These are phyloP conservation scores for Lentinus tigrinus DNA, from an alignment of 768 basidiomycete species.

Conservation along the genomic window DNA sequence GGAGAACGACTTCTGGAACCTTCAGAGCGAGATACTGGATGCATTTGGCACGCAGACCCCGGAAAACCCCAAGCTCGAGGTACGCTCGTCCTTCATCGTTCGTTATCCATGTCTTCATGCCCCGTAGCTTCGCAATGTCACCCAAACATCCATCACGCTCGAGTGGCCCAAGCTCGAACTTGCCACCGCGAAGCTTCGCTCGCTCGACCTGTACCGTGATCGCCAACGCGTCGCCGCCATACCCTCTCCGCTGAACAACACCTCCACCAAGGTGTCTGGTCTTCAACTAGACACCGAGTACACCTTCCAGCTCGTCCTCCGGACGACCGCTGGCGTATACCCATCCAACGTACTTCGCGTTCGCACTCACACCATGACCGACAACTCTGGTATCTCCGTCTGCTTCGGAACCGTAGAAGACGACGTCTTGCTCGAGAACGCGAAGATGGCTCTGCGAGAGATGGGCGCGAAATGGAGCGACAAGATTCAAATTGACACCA, in stretches of 20 bases:
- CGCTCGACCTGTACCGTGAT: constrained; percentile 92
- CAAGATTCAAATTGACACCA: constrained; percentile 95
- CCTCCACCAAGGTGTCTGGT: constrained; percentile 83
- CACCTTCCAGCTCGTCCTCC: constrained; percentile 90
- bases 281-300: constrained; percentile 84
- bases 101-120: neutral
- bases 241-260: constrained; percentile 78
- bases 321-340: constrained; percentile 89
- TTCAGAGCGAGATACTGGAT: constrained; percentile 79
- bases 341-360: constrained; percentile 82
- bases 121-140: constrained; percentile 80
- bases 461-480: constrained; percentile 93
- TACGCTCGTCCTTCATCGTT: constrained; percentile 32
- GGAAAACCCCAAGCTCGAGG: constrained; percentile 69
- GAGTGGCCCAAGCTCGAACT: constrained; percentile 91
- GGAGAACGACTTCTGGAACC: constrained; percentile 76
- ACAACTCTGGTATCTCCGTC: constrained; percentile 92
- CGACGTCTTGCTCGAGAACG: constrained; percentile 69
- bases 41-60: constrained; percentile 72
- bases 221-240: constrained; percentile 84
- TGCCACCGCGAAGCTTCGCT: constrained; percentile 82
- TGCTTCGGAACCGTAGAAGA: constrained; percentile 94
- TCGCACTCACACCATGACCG: constrained; percentile 90
- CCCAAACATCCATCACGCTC: constrained; percentile 94
- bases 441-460: constrained; percentile 74